These are phyloP conservation scores for Misopates orontium DNA, from an alignment of 257 asterid genomes.

Conservation along the genomic window DNA sequence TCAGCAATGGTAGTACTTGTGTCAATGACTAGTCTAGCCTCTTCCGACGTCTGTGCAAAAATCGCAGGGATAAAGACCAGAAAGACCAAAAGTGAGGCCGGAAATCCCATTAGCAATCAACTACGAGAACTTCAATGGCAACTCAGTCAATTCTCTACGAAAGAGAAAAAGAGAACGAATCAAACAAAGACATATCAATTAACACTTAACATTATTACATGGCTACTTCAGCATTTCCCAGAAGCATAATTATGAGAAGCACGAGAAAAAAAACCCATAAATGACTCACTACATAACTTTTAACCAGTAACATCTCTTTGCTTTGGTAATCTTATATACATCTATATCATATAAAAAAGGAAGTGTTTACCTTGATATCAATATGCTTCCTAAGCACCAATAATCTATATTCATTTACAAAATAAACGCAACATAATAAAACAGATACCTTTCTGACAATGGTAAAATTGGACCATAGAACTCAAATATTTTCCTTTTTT, in stretches of 20 bases:
- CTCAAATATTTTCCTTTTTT: neutral
- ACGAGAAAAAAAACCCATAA: neutral
- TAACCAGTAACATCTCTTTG: neutral
- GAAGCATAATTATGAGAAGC: conserved; percentile 4
- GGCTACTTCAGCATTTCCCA: conserved; percentile 8
- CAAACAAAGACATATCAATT: conserved; percentile 5
- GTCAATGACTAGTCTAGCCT: conserved; percentile 49
- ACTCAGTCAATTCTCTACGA: conserved; percentile 34
- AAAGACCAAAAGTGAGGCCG: conserved; percentile 34
- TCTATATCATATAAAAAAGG: too few species aligned
- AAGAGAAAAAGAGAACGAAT: conserved; percentile 17
- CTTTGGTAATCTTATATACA: neutral
- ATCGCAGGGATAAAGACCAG: conserved; percentile 50
- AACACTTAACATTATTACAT: neutral
- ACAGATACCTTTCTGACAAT: neutral
- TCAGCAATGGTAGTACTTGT: conserved; percentile 48
- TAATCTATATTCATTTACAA: neutral
- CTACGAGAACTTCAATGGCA: conserved; percentile 28
- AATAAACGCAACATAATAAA: neutral
- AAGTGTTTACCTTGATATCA: too few species aligned
- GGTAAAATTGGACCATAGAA: neutral
- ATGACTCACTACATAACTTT: neutral
- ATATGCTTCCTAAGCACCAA: conserved; percentile 17
- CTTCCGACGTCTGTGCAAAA: conserved; percentile 49
- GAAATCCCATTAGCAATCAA: conserved; percentile 51